Evolutionary conservation across 2,329 filamentous ascomycete genomes (phyloP).

Genomic region (Ophiostoma ips): DNA sequence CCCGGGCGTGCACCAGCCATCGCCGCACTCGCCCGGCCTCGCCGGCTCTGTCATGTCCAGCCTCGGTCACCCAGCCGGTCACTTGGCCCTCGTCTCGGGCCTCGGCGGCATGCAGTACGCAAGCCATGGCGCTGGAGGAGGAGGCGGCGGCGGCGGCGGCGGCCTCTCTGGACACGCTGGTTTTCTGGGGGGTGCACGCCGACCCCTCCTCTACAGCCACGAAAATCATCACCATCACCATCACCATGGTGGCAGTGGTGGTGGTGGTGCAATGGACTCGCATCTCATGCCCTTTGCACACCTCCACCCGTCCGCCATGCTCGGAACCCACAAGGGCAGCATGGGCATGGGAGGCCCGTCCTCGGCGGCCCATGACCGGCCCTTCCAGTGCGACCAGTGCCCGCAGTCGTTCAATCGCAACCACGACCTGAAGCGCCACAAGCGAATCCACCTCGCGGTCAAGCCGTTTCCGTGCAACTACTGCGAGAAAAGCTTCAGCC

Average conservation of each 20-base stretch:
- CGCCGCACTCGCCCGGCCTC: slow-evolving; percentile 7
- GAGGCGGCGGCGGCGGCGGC: not conserved
- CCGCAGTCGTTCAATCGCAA: slow-evolving; percentile 91
- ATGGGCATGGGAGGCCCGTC: slow-evolving; percentile 15
- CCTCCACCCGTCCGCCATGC: slow-evolving; percentile 41
- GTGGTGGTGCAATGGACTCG: slow-evolving; percentile 15
- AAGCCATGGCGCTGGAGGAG: not conserved
- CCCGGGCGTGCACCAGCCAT: not conserved
- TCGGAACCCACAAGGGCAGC: slow-evolving; percentile 39
- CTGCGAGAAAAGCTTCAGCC: slow-evolving; percentile 93
- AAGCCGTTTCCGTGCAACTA: slow-evolving; percentile 88
- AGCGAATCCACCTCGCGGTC: slow-evolving; percentile 84
- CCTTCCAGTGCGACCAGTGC: slow-evolving; percentile 90
- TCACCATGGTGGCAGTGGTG: not conserved
- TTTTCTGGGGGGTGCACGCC: not conserved
- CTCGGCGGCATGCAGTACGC: slow-evolving; percentile 7
- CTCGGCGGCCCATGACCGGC: slow-evolving; percentile 53
- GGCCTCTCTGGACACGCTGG: no score
- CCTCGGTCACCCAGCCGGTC: slow-evolving; percentile 7
- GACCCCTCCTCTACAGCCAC: slow-evolving; percentile 11
- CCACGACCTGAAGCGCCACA: slow-evolving; percentile 91
- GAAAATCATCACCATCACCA: slow-evolving; percentile 22
- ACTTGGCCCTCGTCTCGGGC: slow-evolving; percentile 6
- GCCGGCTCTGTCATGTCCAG: slow-evolving; percentile 9
- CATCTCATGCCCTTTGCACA: no score